Base-by-base conservation (phyloP, 2,329 filamentous ascomycete species). In the Cordyceps cicadae region DNA sequence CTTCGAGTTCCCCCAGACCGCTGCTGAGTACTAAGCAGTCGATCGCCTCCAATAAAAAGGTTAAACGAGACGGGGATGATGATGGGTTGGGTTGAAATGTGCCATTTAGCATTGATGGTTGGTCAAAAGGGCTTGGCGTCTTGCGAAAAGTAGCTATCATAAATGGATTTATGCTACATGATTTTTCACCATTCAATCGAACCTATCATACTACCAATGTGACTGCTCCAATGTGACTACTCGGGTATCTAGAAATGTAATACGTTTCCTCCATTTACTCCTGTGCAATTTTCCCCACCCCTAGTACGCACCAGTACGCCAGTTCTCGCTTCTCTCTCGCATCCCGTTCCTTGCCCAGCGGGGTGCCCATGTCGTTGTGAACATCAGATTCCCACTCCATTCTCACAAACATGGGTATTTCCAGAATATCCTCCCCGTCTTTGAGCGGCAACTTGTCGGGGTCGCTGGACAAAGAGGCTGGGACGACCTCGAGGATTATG, bases 1-100 rank as follows among this genome's bases (percentile, higher is more conserved):
- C 80, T 99, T 99, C 77, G 94, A 99, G 87, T 99, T 99, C 87
- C 94, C 94, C 73, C 89, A 95, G 84, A 84, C 82, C 74, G 78
- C 82, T 74, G 72, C 85, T 70, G 92, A 96, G 76, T 95, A 89
- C 82, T 96, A 94, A 83, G 82, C 73, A 66, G 63, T 54, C 51
- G 29, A 52, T 61, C 50, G 6, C 24, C 29, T 54, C 34, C 24
- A 41, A 60, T 43, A 59, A 59, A 52, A 49, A 45, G 26, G 26
- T 26, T 34, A 54, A 61, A 63, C 61, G 46, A 64, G 59, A 64
- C 65, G 63, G 62, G 65, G 66, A 67, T 65, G 43, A 57, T 60
- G 34, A 34, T 66, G 68, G 67, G 67, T 69, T 71, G 71, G 70
- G 53, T 32, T 51, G 60, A 34, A 54, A 39, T 54, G 54, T 61